Conservation (phyloP, 257 asterid species). For the Leptodermis oblonga region DNA sequence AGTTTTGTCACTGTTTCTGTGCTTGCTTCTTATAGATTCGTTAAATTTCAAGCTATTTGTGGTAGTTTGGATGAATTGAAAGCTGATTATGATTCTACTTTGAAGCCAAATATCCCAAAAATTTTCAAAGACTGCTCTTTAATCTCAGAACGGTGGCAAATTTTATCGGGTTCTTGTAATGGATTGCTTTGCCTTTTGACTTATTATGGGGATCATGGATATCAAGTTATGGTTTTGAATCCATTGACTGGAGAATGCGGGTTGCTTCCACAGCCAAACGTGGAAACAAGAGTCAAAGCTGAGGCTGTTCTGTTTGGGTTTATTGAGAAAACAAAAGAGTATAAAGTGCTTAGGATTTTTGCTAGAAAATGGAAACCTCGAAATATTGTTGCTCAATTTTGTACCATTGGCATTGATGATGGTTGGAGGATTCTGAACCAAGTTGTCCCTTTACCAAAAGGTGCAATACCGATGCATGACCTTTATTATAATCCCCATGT, state of each 20-base stretch:
- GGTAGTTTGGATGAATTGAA: not conserved
- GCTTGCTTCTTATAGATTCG: not conserved
- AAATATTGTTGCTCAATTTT: not conserved
- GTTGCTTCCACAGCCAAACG: not conserved
- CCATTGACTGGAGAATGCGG: slow-evolving; percentile 3
- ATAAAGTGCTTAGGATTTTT: slow-evolving; percentile 1
- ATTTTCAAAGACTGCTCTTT: not conserved
- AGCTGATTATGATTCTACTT: not conserved
- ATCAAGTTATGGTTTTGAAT: not conserved
- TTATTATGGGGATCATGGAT: not conserved
- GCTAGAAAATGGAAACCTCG: not conserved
- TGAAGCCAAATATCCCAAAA: not conserved
- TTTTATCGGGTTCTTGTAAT: slow-evolving; percentile 2
- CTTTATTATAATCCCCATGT: not conserved
- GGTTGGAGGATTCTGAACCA: not conserved
- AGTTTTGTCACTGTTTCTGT: not conserved
- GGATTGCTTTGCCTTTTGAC: not conserved
- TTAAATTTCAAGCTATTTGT: too few species aligned
- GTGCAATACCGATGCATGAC: not conserved
- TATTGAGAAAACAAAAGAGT: not conserved
- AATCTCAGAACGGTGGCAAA: too few species aligned
- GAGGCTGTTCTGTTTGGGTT: not conserved
- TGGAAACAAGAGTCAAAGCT: not conserved
- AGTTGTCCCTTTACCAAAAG: not conserved
- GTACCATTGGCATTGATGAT: not conserved